These are phyloP conservation scores for Clitocybe nebularis DNA, from an alignment of 1,284 basidiomycete species.

Conservation along the genomic window DNA sequence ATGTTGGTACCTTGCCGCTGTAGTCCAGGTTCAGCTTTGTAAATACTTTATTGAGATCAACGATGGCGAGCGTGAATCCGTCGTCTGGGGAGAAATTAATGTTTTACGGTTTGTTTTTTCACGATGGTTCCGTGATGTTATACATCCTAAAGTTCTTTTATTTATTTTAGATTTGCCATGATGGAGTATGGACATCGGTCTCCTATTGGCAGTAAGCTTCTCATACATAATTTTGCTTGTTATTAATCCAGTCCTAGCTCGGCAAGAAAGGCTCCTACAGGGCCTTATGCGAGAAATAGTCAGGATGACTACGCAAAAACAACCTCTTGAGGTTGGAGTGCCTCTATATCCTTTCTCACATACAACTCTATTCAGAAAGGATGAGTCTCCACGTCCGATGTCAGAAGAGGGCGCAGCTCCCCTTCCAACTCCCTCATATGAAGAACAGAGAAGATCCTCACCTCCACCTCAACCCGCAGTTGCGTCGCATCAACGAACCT, in stretches of 20 bases:
- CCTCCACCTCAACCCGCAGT: constrained; percentile 7
- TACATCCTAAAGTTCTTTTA: constrained; percentile 11
- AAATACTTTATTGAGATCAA: constrained; percentile 77
- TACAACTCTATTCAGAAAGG: constrained; percentile 55
- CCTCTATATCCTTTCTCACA: constrained; percentile 78
- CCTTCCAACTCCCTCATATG: constrained; percentile 31
- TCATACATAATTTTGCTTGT: constrained; percentile 3
- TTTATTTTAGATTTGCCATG: constrained; percentile 75
- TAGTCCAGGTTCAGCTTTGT: constrained; percentile 78
- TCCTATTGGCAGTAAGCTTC: constrained; percentile 74
- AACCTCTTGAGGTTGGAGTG: constrained; percentile 70
- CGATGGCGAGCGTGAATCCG: constrained; percentile 64
- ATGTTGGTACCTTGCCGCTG: constrained; percentile 84
- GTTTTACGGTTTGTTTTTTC: constrained; percentile 52
- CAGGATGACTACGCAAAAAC: constrained; percentile 72
- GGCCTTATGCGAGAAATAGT: constrained; percentile 81
- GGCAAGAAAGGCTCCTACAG: constrained; percentile 77
- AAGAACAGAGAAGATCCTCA: constrained; percentile 18
- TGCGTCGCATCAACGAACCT: constrained; percentile 11
- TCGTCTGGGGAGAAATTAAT: constrained; percentile 82
- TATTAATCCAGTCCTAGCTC: constrained; percentile 42
- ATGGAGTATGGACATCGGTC: constrained; percentile 71
- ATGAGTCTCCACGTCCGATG: constrained; percentile 24
- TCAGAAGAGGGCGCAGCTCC: constrained; percentile 35
- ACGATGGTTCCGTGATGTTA: not conserved